Conservation (phyloP, 768 basidiomycete species). For the Xerocomellus chrysenteron region DNA sequence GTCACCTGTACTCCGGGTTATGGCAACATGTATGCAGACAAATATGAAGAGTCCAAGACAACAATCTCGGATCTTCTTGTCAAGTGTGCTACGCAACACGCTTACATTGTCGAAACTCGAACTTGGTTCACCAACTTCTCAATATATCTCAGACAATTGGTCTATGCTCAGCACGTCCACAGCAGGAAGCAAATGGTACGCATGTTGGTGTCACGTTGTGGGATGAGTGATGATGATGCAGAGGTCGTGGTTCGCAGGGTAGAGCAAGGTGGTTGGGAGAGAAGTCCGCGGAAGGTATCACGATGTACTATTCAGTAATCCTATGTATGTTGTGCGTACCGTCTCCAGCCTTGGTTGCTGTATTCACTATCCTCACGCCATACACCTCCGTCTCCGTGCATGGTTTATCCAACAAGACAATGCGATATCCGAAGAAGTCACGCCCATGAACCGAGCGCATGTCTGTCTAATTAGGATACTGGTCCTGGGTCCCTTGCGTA, state of each 20-base stretch:
- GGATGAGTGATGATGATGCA: conserved; percentile 24
- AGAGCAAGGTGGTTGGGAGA: conserved; percentile 8
- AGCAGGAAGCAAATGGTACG: conserved; percentile 26
- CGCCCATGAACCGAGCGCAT: neutral
- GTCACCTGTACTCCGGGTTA: conserved; percentile 34
- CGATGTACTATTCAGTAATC: conserved; percentile 22
- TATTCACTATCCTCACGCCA: conserved; percentile 1
- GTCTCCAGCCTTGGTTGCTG: neutral
- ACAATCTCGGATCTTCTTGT: conserved; percentile 26
- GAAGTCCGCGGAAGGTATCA: neutral
- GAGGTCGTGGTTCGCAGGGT: conserved; percentile 17
- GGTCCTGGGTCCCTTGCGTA: neutral
- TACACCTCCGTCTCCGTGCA: neutral
- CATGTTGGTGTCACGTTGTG: conserved; percentile 26
- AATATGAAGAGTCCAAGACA: conserved; percentile 37
- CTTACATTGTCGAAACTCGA: conserved; percentile 21
- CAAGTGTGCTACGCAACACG: conserved; percentile 19
- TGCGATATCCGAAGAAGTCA: neutral
- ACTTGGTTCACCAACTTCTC: conserved; percentile 25
- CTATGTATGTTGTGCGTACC: conserved; percentile 7
- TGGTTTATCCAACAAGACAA: neutral
- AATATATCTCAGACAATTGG: conserved; percentile 25
- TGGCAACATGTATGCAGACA: conserved; percentile 31
- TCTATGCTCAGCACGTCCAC: conserved; percentile 20
- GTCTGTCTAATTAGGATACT: neutral